Evolutionary conservation across 805 yeast genomes (phyloP), one percentile per base, ranked within the genome.

Genomic region (Ogataea sp.): DNA sequence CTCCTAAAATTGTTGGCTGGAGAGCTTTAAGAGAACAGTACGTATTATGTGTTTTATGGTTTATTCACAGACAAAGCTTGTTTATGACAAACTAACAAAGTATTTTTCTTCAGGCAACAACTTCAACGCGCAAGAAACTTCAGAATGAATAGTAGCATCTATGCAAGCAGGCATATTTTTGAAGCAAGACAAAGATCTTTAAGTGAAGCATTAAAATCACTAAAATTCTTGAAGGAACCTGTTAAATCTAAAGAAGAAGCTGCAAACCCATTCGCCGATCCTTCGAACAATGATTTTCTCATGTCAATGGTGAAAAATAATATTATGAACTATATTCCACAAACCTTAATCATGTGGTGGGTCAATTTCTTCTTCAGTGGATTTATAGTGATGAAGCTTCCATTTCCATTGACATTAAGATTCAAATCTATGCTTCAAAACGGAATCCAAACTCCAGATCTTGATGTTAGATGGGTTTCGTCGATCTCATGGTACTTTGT

Each of bases 401-500:
- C 98, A 15, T 93, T 93, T 64, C 95, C 96, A 2, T 65, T 93
- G 41, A 93, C 97, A 0, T 70, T 79, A 25, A 79, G 89, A 43
- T 93, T 93, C 68, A 93, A 93, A 59, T 75, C 83, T 43, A 89
- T 93, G 95, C 63, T 93, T 32, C 98, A 93, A 61, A 76, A 75
- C 23, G 95, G 97, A 7, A 82, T 93, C 13, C 72, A 70, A 42
- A 88, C 97, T 1, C 71, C 80, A 1, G 94, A 90, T 51, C 67
- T 93, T 42, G 93, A 89, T 55, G 96, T 81, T 8, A 67, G 95
- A 21, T 93, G 95, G 78, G 97, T 93, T 15, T 81, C 93, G 28
- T 80, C 96, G 3, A 82, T 93, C 17, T 87, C 97, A 5, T 93
- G 97, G 97, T 93, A 90, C 58, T 85, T 93, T 58, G 83, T 90